Evolutionary conservation across 768 basidiomycete species (phyloP).

Genomic region (Pilatotrama ljubarskyi): DNA sequence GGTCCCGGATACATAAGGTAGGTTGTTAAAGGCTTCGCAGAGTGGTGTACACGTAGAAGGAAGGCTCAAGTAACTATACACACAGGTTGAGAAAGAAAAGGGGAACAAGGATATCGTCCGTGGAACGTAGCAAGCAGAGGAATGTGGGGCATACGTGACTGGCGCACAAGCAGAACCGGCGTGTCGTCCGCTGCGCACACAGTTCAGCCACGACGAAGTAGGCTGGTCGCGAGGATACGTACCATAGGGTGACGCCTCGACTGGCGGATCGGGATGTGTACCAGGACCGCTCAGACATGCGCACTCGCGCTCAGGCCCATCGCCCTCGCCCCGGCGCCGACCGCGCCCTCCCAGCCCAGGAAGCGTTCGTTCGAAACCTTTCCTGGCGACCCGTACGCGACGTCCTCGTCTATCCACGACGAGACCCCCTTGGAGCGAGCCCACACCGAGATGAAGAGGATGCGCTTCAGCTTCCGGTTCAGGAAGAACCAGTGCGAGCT

Average conservation of each 20-base stretch:
- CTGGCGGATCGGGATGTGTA: neutral
- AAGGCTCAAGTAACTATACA: neutral
- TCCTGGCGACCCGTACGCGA: conserved; percentile 32
- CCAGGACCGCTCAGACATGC: neutral
- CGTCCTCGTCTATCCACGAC: conserved; percentile 42
- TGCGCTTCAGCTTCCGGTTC: conserved; percentile 88
- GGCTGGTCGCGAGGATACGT: neutral
- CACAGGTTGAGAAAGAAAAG: conserved; percentile 1
- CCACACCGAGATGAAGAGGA: conserved; percentile 92
- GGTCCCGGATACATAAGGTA: conserved; percentile 15
- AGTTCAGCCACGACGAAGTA: conserved; percentile 4
- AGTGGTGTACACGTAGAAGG: conserved; percentile 8
- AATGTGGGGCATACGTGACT: conserved; percentile 2
- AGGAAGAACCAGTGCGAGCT: conserved; percentile 97
- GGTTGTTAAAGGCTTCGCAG: neutral
- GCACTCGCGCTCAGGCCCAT: conserved; percentile 55
- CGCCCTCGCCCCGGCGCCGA: conserved; percentile 80
- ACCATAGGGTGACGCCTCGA: neutral
- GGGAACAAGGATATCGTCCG: neutral
- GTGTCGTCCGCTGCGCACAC: conserved; percentile 9
- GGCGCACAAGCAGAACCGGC: neutral
- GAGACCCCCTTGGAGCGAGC: conserved; percentile 68
- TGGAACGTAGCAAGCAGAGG: neutral
- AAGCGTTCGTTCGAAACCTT: conserved; percentile 59
- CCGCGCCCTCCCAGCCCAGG: conserved; percentile 75